Conservation (phyloP, 2,329 filamentous ascomycete species). For the Pezizomycotina sp. region DNA sequence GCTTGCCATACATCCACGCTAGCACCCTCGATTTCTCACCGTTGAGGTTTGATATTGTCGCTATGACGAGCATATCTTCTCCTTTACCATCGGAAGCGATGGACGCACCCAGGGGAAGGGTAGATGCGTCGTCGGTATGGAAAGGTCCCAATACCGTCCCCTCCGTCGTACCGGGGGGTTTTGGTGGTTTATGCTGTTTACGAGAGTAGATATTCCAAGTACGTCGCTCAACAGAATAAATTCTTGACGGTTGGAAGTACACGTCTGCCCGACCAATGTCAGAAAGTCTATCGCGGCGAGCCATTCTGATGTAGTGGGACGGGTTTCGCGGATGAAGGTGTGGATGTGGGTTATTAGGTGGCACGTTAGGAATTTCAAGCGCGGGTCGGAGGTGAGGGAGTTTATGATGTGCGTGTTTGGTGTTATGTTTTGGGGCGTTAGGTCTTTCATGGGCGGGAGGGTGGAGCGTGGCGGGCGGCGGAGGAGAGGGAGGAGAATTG, state of each 20-base stretch:
- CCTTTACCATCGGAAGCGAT: constrained; percentile 56
- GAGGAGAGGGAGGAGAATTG: too few relatives aligned
- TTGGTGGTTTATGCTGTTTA: constrained; percentile 72
- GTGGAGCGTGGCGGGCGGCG: constrained; percentile 31
- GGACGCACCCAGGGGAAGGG: constrained; percentile 38
- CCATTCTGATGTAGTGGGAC: constrained; percentile 63
- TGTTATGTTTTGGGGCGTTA: constrained; percentile 67
- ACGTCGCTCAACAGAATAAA: constrained; percentile 71
- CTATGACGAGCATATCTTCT: constrained; percentile 50
- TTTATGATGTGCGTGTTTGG: constrained; percentile 61
- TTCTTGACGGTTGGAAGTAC: constrained; percentile 55
- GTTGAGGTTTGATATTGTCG: too few relatives aligned
- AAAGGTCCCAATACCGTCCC: constrained; percentile 69
- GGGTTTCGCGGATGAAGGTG: constrained; percentile 65
- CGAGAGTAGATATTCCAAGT: constrained; percentile 60
- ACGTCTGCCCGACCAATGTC: constrained; percentile 55
- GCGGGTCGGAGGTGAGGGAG: constrained; percentile 46
- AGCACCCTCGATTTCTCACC: constrained; percentile 46
- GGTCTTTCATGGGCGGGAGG: constrained; percentile 45
- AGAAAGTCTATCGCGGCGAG: constrained; percentile 57
- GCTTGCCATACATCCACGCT: constrained; percentile 78
- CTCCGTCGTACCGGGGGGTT: constrained; percentile 52
- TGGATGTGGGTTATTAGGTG: constrained; percentile 61
- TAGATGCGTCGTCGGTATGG: constrained; percentile 60
- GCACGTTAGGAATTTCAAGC: constrained; percentile 41